These are phyloP conservation scores for Thalassiosira profunda DNA, from an alignment of 108 stramenopile genomes.

Conservation along the genomic window DNA sequence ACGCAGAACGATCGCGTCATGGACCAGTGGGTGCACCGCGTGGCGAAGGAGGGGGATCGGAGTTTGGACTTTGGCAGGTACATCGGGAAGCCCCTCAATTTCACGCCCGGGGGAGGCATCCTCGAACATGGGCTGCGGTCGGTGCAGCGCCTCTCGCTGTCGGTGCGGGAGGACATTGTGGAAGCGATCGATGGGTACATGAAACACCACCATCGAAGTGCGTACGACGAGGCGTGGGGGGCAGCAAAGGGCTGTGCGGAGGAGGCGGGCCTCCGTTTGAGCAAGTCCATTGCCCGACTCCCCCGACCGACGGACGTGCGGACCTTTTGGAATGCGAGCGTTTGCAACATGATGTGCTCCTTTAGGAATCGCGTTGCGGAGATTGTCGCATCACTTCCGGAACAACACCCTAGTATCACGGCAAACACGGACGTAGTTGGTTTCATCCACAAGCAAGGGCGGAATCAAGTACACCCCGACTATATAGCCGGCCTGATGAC, in stretches of 20 bases:
- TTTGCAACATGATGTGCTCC: neutral
- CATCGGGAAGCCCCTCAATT: neutral
- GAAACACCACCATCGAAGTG: neutral
- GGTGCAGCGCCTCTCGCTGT: neutral
- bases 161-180: neutral
- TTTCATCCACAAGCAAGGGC: slow-evolving; percentile 6
- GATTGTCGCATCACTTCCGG: neutral
- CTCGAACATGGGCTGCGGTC: neutral
- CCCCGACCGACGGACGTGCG: neutral
- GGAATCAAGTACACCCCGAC: slow-evolving; percentile 3
- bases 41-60: too few relatives aligned
- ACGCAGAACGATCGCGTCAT: neutral
- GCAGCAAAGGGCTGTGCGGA: too few relatives aligned
- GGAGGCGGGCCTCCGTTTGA: neutral
- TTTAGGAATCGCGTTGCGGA: neutral
- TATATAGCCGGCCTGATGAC: slow-evolving; percentile 44
- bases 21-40: neutral
- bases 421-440: slow-evolving; percentile 1
- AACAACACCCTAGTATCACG: neutral
- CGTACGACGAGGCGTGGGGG: too few relatives aligned
- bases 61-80: slow-evolving; percentile 1
- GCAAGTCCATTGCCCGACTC: neutral
- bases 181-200: slow-evolving; percentile 1
- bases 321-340: neutral
- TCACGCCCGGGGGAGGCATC: too few relatives aligned